phyloP scores from a whole-genome alignment of 163 green algal species.

The Scenedesmus sp. region DNA sequence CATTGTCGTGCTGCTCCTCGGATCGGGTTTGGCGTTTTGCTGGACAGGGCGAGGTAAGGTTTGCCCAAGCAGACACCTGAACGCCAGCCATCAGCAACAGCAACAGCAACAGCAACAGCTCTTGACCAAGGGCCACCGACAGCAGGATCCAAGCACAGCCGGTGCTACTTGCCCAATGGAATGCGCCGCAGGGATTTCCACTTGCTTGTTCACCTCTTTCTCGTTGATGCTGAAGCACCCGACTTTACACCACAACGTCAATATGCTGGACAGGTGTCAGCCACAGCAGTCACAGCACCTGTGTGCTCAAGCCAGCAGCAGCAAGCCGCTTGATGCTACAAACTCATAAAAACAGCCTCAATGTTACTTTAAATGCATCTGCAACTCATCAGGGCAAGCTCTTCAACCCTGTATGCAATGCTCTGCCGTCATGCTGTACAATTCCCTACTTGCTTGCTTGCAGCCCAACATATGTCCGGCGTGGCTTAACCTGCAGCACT shows the following conservation, averaged over 20 bases:
- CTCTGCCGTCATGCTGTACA: neutral
- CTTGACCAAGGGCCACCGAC: constrained; percentile 4
- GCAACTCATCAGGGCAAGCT: neutral
- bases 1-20: neutral
- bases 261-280: neutral
- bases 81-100: neutral
- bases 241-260: neutral
- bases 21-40: neutral
- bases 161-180: neutral
- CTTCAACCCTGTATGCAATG: neutral
- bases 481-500: neutral
- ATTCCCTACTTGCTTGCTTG: neutral
- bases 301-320: neutral
- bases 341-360: neutral
- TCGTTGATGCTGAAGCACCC: neutral
- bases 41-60: neutral
- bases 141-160: neutral
- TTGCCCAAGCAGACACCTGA: neutral
- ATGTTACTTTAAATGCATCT: neutral
- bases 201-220: neutral
- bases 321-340: neutral
- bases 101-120: neutral
- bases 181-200: neutral
- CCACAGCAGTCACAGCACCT: neutral
- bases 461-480: neutral